Conservation (phyloP, 441 rosid species). For the Eruca vesicaria region DNA sequence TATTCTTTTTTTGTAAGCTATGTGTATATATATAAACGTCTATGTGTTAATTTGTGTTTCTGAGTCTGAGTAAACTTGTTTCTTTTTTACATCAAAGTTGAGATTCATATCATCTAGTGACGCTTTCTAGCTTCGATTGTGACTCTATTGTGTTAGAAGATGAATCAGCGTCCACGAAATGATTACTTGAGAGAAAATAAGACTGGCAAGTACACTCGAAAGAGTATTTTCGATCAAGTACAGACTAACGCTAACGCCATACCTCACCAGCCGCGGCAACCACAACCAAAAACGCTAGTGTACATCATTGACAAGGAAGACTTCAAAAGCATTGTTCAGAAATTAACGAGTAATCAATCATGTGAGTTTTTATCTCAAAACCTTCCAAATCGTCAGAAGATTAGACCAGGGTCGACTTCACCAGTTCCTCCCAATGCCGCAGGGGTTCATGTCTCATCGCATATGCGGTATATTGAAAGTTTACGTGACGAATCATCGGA, state of each 20-base stretch:
- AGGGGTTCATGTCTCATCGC: conserved; percentile 16
- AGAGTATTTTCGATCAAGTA: conserved; percentile 10
- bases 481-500: conserved; percentile 22
- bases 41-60: neutral
- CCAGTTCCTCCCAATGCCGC: neutral
- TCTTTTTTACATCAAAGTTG: neutral
- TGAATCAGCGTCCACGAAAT: conserved; percentile 19
- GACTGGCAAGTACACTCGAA: conserved; percentile 11
- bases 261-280: conserved; percentile 3
- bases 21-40: neutral
- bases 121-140: conserved; percentile 1
- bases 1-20: too few species aligned
- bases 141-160: neutral
- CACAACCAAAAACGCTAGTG: neutral
- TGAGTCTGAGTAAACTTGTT: neutral
- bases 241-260: neutral
- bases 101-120: neutral
- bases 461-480: conserved; percentile 19
- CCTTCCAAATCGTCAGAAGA: neutral
- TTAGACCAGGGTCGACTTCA: neutral
- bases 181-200: conserved; percentile 17
- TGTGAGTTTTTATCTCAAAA: conserved; percentile 16
- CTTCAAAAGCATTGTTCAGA: conserved; percentile 29
- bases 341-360: conserved; percentile 17
- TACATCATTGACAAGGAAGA: conserved; percentile 24